Percentiles rank a stretch among this genome's conserved stretches.
phyloP scores from a whole-genome alignment of 1,284 basidiomycete genomes.

The Microbotryum intermedium region DNA sequence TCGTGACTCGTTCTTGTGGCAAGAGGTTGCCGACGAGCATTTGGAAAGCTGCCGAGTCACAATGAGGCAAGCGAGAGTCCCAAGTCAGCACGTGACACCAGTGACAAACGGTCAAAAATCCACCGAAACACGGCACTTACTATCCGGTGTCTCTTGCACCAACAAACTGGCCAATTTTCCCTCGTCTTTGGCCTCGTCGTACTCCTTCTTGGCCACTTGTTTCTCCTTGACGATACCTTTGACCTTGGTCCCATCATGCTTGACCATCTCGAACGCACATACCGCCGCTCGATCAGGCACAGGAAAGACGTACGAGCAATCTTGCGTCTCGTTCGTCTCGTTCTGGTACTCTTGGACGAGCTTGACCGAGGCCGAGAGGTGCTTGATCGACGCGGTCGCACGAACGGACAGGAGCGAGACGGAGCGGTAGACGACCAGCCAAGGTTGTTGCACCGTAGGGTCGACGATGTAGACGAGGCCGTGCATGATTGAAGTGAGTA shows the following conservation, averaged over 20 bases:
- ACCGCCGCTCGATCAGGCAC: slow-evolving; percentile 51
- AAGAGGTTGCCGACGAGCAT: slow-evolving; percentile 13
- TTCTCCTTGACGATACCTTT: slow-evolving; percentile 50
- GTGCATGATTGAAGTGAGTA: too few relatives aligned
- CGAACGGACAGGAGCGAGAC: too few relatives aligned
- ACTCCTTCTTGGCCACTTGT: slow-evolving; percentile 44
- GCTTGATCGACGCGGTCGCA: too few relatives aligned
- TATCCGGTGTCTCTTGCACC: slow-evolving; percentile 22
- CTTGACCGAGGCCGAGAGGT: slow-evolving; percentile 36
- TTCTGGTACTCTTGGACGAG: slow-evolving; percentile 50
- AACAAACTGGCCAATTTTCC: slow-evolving; percentile 45
- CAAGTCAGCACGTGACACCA: not conserved
- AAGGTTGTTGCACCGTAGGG: too few relatives aligned
- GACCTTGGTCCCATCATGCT: slow-evolving; percentile 43
- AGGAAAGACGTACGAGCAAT: slow-evolving; percentile 50
- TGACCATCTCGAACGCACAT: slow-evolving; percentile 47
- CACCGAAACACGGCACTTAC: not conserved
- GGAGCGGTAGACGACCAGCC: too few relatives aligned
- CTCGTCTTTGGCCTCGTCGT: slow-evolving; percentile 43
- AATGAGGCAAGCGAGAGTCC: not conserved
- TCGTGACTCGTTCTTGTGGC: slow-evolving; percentile 4
- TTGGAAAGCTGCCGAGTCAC: slow-evolving; percentile 7
- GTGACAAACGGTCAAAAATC: not conserved
- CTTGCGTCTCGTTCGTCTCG: slow-evolving; percentile 39
- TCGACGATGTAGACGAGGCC: too few relatives aligned